phyloP scores from a whole-genome alignment of 1,139 yeast species.

The Meyerozyma sp. region DNA sequence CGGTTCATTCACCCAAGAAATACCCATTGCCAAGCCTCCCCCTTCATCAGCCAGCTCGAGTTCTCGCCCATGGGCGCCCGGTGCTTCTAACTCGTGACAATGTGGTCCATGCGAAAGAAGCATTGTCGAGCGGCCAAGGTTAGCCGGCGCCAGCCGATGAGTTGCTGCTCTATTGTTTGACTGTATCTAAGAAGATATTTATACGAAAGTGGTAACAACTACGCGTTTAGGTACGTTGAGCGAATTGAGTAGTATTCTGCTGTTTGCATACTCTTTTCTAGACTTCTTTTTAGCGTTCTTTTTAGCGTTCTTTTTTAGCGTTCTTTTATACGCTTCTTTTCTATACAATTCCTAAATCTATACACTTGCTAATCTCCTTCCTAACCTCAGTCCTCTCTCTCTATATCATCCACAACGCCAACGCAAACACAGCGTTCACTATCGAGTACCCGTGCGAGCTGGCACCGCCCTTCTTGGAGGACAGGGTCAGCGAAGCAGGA shows the following conservation, averaged over 20 bases:
- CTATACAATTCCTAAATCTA: too few species aligned
- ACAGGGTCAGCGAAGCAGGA: not conserved
- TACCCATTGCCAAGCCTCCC: not conserved
- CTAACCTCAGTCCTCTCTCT: too few species aligned
- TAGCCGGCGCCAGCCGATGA: too few species aligned
- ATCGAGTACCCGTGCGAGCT: not conserved
- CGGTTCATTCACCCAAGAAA: too few species aligned
- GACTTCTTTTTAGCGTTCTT: too few species aligned
- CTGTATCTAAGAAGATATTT: not conserved
- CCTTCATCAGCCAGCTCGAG: not conserved
- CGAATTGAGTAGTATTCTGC: too few species aligned
- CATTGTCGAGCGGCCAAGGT: not conserved
- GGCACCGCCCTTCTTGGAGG: not conserved
- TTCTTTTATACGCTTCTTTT: too few species aligned
- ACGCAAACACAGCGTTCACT: not conserved
- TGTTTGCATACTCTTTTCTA: too few species aligned
- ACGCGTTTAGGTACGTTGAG: too few species aligned
- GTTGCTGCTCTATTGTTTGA: not conserved
- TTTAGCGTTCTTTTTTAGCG: too few species aligned
- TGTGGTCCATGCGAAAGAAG: not conserved
- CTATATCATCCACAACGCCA: not conserved
- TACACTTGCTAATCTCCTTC: too few species aligned
- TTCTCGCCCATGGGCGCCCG: not conserved
- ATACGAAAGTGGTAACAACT: too few species aligned
- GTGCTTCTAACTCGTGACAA: not conserved